A percentile compares a stretch with the other conserved stretches of the same genome.
These are phyloP conservation scores for Phytophthora multivora DNA, from an alignment of 352 stramenopile genomes.

Conservation along the genomic window DNA sequence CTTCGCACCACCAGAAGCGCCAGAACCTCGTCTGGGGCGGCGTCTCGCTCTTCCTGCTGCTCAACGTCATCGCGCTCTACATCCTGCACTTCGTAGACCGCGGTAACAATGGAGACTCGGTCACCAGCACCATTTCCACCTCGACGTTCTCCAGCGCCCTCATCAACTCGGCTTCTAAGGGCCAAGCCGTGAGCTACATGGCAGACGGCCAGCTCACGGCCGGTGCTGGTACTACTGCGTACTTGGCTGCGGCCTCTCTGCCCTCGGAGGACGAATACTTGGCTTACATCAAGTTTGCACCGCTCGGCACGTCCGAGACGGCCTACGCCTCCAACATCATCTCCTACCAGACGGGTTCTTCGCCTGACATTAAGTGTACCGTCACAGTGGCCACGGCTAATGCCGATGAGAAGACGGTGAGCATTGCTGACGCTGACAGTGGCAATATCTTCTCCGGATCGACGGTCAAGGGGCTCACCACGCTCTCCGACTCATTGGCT, in stretches of 20 bases:
- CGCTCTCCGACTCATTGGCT: slow-evolving; percentile 62
- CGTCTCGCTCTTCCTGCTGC: slow-evolving; percentile 60
- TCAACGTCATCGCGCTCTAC: slow-evolving; percentile 88
- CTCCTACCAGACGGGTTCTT: slow-evolving; percentile 58
- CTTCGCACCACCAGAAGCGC: slow-evolving; percentile 31
- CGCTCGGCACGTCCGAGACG: slow-evolving; percentile 47
- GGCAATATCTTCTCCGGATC: slow-evolving; percentile 57
- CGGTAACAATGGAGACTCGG: slow-evolving; percentile 34
- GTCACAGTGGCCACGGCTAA: slow-evolving; percentile 58
- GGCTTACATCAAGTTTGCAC: slow-evolving; percentile 67
- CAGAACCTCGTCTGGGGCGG: slow-evolving; percentile 40
- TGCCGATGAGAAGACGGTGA: slow-evolving; percentile 50
- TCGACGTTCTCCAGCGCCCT: slow-evolving; percentile 33
- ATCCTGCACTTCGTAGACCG: slow-evolving; percentile 81
- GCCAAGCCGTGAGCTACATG: slow-evolving; percentile 69
- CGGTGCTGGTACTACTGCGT: slow-evolving; percentile 74
- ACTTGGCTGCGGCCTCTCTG: slow-evolving; percentile 57
- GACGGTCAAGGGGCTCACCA: slow-evolving; percentile 65
- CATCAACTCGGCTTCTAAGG: slow-evolving; percentile 35
- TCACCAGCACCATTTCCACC: slow-evolving; percentile 45
- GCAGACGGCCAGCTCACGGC: slow-evolving; percentile 51
- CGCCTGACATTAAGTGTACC: slow-evolving; percentile 44
- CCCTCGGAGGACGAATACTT: slow-evolving; percentile 51
- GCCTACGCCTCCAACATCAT: slow-evolving; percentile 59
- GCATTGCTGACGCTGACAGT: slow-evolving; percentile 40